Evolutionary conservation across 257 asterid species (phyloP).

Genomic region (Perilla frutescens): DNA sequence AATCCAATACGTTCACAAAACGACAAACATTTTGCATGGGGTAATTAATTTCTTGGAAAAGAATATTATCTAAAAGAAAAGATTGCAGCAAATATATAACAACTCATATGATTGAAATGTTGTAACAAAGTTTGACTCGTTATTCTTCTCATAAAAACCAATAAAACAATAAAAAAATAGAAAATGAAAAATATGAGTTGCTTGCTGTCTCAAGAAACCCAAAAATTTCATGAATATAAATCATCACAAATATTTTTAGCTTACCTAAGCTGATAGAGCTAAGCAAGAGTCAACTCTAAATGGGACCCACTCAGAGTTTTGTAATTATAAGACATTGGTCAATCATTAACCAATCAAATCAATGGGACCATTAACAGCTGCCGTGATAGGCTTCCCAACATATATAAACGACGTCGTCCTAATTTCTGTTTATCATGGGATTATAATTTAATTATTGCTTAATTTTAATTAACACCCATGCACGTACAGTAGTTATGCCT

Average conservation of each 20-base stretch:
- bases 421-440: constrained; percentile 9
- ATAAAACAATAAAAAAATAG: too few relatives aligned
- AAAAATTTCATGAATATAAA: constrained; percentile 21
- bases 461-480: constrained; percentile 40
- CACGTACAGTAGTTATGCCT: constrained; percentile 43
- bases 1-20: constrained; percentile 17
- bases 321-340: constrained; percentile 56
- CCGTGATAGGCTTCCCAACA: constrained; percentile 54
- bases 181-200: constrained; percentile 16
- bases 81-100: constrained; percentile 9
- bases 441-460: neutral
- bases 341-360: constrained; percentile 60
- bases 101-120: constrained; percentile 30
- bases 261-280: constrained; percentile 51
- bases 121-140: constrained; percentile 23
- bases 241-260: constrained; percentile 36
- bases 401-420: constrained; percentile 36
- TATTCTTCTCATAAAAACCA: neutral
- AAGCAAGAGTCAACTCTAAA: constrained; percentile 59
- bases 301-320: constrained; percentile 41
- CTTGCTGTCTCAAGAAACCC: constrained; percentile 38
- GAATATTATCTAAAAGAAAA: neutral
- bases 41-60: neutral
- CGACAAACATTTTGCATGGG: constrained; percentile 1
- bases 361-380: constrained; percentile 46